Evolutionary conservation across 805 yeast species (phyloP), one percentile per base, ranked within the genome.

Genomic region (Sugiyamaella americana): DNA sequence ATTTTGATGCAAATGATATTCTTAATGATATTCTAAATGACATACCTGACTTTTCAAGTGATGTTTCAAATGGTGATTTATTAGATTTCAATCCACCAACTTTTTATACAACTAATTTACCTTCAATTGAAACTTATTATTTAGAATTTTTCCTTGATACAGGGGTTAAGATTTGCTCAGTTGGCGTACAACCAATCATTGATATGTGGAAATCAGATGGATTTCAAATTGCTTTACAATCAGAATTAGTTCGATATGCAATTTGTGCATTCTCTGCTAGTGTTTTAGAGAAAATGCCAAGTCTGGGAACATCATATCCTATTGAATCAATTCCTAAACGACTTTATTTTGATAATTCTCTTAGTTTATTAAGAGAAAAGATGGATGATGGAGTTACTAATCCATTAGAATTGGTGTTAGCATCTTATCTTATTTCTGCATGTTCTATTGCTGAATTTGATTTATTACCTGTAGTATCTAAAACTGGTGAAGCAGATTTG

Each of bases 341-440:
- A 5, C n/a, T 17, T 5, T 35, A 35, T 21, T 13, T 35, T 35
- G 20, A 35, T 11, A 21, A 35, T 17, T 16, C 29, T 5, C 37
- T 44, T 13, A 23, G 20, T 22, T 5, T 18, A 11, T 29, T 44
- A 16, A 40, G 47, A 3, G 23, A 44, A 5, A 13, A 21, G n/a
- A 39, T 44, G 5, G 42, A 44, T 19, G 19, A 26, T 18, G 18
- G 38, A 3, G 5, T 11, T 5, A 41, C 37, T 22, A 26, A 24
- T 19, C 47, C 47, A 2, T n/a, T 3, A 4, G 47, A 44, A 21
- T 20, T 44, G n/a, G 37, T 44, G 16, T 17, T 44, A 32, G 29
- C 42, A 16, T 44, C 47, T 11, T 10, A 29, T 19, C 37, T 44
- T 19, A 23, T 29, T 3, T 3, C 23, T 6, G 47, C 24, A 18